phyloP scores from a whole-genome alignment of 495 filamentous ascomycete genomes.

The Hyaloscypha bicolor region DNA sequence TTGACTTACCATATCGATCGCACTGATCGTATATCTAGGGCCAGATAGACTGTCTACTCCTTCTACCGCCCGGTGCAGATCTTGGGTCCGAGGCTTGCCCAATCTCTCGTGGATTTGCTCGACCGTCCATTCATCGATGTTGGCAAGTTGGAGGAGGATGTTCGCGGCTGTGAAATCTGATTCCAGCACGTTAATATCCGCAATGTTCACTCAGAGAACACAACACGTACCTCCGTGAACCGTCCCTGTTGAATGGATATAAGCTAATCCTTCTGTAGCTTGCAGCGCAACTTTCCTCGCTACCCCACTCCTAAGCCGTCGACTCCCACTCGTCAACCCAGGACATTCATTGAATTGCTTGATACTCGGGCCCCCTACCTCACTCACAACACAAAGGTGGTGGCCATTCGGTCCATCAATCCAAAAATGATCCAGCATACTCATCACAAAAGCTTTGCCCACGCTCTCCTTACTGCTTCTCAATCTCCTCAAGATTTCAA shows the following conservation, averaged over 20 bases:
- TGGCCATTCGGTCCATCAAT: not conserved
- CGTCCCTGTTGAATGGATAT: slow-evolving; percentile 4
- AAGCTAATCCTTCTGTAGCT: not conserved
- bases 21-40: not conserved
- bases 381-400: not conserved
- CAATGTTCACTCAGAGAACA: not conserved
- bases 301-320: not conserved
- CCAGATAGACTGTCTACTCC: not conserved
- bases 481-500: slow-evolving; percentile 12
- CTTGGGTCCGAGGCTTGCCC: slow-evolving; percentile 14
- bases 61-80: not conserved
- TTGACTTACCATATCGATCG: slow-evolving; percentile 5
- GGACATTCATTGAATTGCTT: slow-evolving; percentile 1
- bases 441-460: not conserved
- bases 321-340: not conserved
- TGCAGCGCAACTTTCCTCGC: not conserved
- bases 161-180: slow-evolving; percentile 24
- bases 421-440: not conserved
- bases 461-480: not conserved
- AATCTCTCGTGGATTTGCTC: slow-evolving; percentile 22
- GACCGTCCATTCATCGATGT: slow-evolving; percentile 21
- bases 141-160: slow-evolving; percentile 20
- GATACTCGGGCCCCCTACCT: not conserved
- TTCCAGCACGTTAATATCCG: not conserved
- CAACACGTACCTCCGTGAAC: slow-evolving; percentile 19